These are phyloP conservation scores for Phytophthora pini DNA, from an alignment of 352 stramenopile genomes.

Conservation along the genomic window DNA sequence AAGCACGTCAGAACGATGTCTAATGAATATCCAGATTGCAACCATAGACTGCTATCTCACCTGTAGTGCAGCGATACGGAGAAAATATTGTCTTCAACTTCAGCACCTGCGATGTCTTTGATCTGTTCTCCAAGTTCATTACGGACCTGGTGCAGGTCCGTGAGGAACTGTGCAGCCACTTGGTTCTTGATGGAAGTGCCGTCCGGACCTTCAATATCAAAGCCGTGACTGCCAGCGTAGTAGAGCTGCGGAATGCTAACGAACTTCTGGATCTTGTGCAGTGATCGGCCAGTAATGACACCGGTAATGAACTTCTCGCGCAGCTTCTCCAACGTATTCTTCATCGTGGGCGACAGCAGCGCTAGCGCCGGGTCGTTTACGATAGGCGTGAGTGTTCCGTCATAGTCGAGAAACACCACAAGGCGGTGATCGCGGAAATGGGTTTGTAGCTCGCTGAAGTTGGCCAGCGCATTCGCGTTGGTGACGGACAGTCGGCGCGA, in stretches of 20 bases:
- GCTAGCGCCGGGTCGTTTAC: constrained; percentile 87
- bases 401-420: constrained; percentile 91
- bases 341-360: constrained; percentile 68
- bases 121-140: constrained; percentile 57
- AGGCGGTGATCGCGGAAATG: constrained; percentile 67
- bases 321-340: constrained; percentile 78
- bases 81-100: constrained; percentile 92
- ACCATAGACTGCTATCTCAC: constrained; percentile 34
- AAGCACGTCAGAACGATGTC: neutral
- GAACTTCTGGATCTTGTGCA: constrained; percentile 91
- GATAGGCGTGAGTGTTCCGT: constrained; percentile 91
- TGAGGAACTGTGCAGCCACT: constrained; percentile 78
- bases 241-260: constrained; percentile 89
- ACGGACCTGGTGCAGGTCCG: constrained; percentile 64
- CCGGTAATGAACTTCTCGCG: constrained; percentile 84
- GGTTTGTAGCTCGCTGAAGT: constrained; percentile 64
- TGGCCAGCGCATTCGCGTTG: constrained; percentile 74
- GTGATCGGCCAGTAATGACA: constrained; percentile 86
- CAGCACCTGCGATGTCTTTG: constrained; percentile 57
- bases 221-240: constrained; percentile 91
- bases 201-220: constrained; percentile 87
- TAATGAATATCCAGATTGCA: constrained; percentile 5
- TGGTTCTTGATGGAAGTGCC: constrained; percentile 86
- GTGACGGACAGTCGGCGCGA: constrained; percentile 66
- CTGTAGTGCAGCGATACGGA: constrained; percentile 91